phyloP scores from a whole-genome alignment of 148 eudicot species.

The Polygonum maritimum region DNA sequence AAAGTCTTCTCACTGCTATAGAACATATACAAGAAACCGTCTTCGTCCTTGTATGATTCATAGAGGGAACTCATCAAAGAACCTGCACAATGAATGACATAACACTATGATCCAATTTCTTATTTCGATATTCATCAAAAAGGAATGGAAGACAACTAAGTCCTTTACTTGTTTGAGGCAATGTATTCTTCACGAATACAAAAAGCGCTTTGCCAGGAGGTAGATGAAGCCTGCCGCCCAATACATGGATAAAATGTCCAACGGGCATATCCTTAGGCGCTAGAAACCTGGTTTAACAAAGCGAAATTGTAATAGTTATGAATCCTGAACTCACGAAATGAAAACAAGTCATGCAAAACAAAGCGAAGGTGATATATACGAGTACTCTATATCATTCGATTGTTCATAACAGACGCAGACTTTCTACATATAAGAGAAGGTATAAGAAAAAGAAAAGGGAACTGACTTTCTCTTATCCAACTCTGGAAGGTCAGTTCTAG shows the following conservation, averaged over 20 bases:
- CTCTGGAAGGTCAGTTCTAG: slow-evolving; percentile 71
- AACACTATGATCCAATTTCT: not conserved
- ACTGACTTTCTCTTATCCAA: slow-evolving; percentile 90
- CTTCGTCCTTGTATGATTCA: slow-evolving; percentile 80
- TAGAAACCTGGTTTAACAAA: not conserved
- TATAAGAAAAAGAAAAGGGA: not conserved
- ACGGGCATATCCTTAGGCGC: slow-evolving; percentile 16
- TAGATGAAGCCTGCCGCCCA: slow-evolving; percentile 72
- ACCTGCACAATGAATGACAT: slow-evolving; percentile 30
- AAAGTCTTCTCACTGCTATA: slow-evolving; percentile 95
- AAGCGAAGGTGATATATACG: not conserved
- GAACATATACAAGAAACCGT: slow-evolving; percentile 88
- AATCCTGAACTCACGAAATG: not conserved
- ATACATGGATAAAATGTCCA: slow-evolving; percentile 79
- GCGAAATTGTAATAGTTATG: not conserved
- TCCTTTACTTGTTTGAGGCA: slow-evolving; percentile 5
- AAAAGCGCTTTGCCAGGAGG: slow-evolving; percentile 88
- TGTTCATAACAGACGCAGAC: not conserved
- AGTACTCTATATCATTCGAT: not conserved
- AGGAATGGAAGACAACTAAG: not conserved
- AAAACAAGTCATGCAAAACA: not conserved
- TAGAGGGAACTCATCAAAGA: slow-evolving; percentile 64
- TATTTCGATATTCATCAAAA: not conserved
- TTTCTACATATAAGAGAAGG: not conserved
- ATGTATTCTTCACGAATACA: slow-evolving; percentile 71